These are phyloP conservation scores for Hibiscus tridactylites DNA, from an alignment of 345 rosid genomes.

Conservation along the genomic window DNA sequence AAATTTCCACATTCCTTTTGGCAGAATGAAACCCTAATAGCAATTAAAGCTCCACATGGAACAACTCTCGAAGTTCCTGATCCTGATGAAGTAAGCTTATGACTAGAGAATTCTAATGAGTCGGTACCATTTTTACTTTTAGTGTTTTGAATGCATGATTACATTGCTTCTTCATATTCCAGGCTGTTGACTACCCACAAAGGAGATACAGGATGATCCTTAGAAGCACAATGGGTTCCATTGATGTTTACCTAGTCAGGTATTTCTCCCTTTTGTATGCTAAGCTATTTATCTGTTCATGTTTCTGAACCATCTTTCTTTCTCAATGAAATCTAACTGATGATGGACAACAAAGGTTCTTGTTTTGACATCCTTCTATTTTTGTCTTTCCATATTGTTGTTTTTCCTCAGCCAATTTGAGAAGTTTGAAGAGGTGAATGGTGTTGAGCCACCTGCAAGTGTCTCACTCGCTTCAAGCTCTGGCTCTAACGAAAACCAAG, in stretches of 20 bases:
- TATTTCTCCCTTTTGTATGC: slow-evolving; percentile 14
- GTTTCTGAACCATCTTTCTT: slow-evolving; percentile 3
- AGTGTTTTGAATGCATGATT: slow-evolving; percentile 20
- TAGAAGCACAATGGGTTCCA: slow-evolving; percentile 92
- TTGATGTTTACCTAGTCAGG: slow-evolving; percentile 95
- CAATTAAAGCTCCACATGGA: slow-evolving; percentile 96
- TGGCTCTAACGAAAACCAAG: slow-evolving; percentile 51
- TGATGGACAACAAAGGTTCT: background rate
- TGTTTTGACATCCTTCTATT: background rate
- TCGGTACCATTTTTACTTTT: slow-evolving; percentile 3
- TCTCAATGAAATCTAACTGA: background rate
- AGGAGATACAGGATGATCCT: slow-evolving; percentile 90
- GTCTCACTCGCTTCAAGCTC: slow-evolving; percentile 52
- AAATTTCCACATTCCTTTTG: slow-evolving; percentile 16
- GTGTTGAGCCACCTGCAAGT: slow-evolving; percentile 37
- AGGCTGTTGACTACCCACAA: slow-evolving; percentile 73
- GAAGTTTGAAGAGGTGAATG: slow-evolving; percentile 70
- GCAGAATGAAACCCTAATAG: slow-evolving; percentile 91
- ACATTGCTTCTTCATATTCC: slow-evolving; percentile 19
- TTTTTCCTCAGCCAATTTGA: slow-evolving; percentile 62
- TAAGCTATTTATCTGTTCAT: background rate
- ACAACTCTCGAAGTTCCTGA: slow-evolving; percentile 95
- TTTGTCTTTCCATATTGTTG: slow-evolving; percentile 2
- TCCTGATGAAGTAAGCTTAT: slow-evolving; percentile 73
- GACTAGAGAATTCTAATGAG: slow-evolving; percentile 3